A percentile compares a stretch with the other conserved stretches of the same genome.
These are phyloP conservation scores for Thraustochytrium sp. DNA, from an alignment of 352 stramenopile genomes.

Conservation along the genomic window DNA sequence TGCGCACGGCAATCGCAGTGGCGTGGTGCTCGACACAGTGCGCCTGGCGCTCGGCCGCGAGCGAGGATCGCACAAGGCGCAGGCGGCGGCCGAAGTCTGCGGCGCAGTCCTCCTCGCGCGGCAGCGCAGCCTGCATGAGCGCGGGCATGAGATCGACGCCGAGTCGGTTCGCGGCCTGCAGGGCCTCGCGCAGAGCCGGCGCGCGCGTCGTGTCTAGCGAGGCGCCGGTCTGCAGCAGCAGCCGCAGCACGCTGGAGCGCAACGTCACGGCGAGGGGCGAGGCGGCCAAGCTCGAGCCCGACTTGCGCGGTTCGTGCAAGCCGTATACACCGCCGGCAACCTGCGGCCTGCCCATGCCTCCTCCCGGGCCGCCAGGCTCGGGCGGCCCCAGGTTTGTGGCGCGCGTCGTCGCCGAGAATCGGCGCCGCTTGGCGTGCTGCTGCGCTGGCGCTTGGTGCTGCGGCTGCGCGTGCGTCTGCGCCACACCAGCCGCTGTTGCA, in stretches of 20 bases:
- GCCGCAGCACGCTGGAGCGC: neutral
- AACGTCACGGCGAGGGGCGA: too few relatives aligned
- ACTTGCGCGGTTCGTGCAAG: too few relatives aligned
- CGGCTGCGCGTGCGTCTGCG: neutral
- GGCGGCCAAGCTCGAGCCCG: too few relatives aligned
- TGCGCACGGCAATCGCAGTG: neutral
- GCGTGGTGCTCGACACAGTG: neutral
- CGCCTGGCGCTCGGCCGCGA: neutral
- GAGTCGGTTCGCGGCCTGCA: neutral
- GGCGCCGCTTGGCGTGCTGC: too few relatives aligned
- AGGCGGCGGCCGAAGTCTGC: neutral
- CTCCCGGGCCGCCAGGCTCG: too few relatives aligned
- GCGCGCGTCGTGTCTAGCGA: neutral
- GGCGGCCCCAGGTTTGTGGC: too few relatives aligned
- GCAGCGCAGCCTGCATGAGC: neutral
- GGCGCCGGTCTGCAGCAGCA: neutral
- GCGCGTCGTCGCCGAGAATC: too few relatives aligned
- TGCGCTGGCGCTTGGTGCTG: too few relatives aligned
- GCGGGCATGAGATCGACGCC: neutral
- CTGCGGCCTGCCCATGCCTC: too few relatives aligned
- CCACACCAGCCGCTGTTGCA: slow-evolving; percentile 48
- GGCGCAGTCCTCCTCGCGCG: neutral
- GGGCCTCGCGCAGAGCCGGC: neutral
- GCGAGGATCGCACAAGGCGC: neutral
- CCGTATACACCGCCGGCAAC: too few relatives aligned